Percentiles rank a stretch among this genome's conserved stretches.
These are phyloP conservation scores for Bryoglossum gracile DNA, from an alignment of 495 filamentous ascomycete species.

Conservation along the genomic window DNA sequence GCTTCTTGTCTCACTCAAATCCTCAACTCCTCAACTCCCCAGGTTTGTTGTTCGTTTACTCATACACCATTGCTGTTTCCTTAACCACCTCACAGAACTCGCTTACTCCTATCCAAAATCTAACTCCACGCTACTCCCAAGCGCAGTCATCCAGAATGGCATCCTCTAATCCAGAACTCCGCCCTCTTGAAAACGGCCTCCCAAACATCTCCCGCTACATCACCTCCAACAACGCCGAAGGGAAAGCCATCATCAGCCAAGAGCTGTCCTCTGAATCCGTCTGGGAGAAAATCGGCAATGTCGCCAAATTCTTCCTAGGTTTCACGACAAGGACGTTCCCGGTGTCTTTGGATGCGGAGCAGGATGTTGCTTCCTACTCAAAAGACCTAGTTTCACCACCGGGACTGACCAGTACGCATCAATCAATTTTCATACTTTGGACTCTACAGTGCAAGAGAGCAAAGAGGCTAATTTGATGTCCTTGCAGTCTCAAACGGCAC, in stretches of 20 bases:
- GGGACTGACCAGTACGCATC: slow-evolving; percentile 5
- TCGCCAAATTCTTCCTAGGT: slow-evolving; percentile 13
- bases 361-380: slow-evolving; percentile 8
- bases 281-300: slow-evolving; percentile 6
- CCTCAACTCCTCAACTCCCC: too few relatives aligned
- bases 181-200: slow-evolving; percentile 13
- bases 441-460: too few relatives aligned
- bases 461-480: too few relatives aligned
- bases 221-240: slow-evolving; percentile 6
- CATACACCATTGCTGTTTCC: too few relatives aligned
- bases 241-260: slow-evolving; percentile 8
- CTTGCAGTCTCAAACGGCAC: slow-evolving; percentile 1
- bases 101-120: too few relatives aligned
- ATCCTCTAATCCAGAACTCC: not conserved
- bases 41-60: too few relatives aligned
- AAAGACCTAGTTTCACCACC: slow-evolving; percentile 11
- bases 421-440: too few relatives aligned
- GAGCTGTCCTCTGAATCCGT: not conserved
- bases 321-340: slow-evolving; percentile 15
- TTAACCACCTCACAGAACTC: too few relatives aligned
- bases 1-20: too few relatives aligned
- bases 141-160: too few relatives aligned
- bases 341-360: not conserved
- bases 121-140: too few relatives aligned
- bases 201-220: slow-evolving; percentile 15